These are phyloP conservation scores for Crataegus laevigata DNA, from an alignment of 306 rosid species.

Conservation along the genomic window DNA sequence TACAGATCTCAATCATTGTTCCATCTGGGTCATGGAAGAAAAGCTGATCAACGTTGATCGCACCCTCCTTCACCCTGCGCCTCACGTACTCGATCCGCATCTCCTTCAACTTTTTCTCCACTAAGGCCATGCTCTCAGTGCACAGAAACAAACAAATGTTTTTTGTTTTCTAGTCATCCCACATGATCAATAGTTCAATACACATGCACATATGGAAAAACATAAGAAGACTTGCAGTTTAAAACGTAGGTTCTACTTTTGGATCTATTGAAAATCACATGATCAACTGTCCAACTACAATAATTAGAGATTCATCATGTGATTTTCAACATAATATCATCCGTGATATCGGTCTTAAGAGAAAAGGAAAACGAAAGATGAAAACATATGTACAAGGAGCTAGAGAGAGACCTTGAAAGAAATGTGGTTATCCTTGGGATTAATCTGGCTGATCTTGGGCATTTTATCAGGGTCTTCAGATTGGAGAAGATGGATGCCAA, in stretches of 20 bases:
- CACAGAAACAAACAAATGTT: background rate
- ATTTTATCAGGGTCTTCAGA: conserved; percentile 42
- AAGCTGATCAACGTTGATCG: conserved; percentile 58
- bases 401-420: conserved; percentile 45
- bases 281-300: background rate
- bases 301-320: too few relatives aligned
- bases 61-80: conserved; percentile 53
- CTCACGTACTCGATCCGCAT: conserved; percentile 57
- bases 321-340: background rate
- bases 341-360: background rate
- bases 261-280: too few relatives aligned
- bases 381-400: background rate
- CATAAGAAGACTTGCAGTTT: too few relatives aligned
- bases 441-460: conserved; percentile 39
- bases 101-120: conserved; percentile 52
- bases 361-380: background rate
- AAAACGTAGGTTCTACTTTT: too few relatives aligned
- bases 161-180: background rate
- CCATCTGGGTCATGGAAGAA: conserved; percentile 92
- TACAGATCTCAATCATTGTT: conserved; percentile 70
- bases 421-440: conserved; percentile 65
- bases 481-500: conserved; percentile 78
- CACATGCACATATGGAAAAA: too few relatives aligned
- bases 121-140: conserved; percentile 54
- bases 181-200: background rate